Base-by-base conservation (phyloP, 2,329 filamentous ascomycete genomes). In the Phaeosphaeria sp. region DNA sequence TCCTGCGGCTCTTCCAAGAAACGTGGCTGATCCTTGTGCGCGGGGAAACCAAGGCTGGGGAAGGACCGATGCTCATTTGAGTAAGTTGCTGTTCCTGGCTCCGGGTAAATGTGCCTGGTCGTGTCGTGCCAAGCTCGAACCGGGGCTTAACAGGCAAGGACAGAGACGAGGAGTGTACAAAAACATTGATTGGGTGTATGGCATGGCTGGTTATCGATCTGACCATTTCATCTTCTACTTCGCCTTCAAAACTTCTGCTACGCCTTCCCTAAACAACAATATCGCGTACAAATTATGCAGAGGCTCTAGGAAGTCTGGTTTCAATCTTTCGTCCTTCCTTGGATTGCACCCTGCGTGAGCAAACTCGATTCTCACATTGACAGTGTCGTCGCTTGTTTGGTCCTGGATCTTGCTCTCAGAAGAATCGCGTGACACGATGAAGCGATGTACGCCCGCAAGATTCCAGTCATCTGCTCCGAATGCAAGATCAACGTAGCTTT, bases 381-480 rank as follows among this genome's bases (percentile, higher is more conserved):
- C 20, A 5, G 43, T 46, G 10, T 25, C 15, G 15, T 46, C 43
- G 23, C 15, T 11, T 15, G 36, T n/a, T 15, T 27, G 13, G 11
- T 17, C 27, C 25, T 33, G 13, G 18, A 3, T 11, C 15, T 42
- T 39, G 2, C 3, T 41, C n/a, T 23, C 20, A 5, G n/a, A 5
- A 46, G 20, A 1, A 3, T 11, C 20, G 18, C 46, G 18, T 5
- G 27, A 55, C 6, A 60, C 51, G 1, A 30, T 55, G 30, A 60
- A 60, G 43, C 58, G 48, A 42, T 60, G 51, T 6, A 55, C 54
- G 15, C 58, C 58, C 20, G 54, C 52, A 17, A 60, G 51, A n/a
- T 46, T 44, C 9, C 44, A 39, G 3, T 50, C 30, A 10, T 60
- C 54, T 5, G 44, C 30, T 10, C 54, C 54, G 20, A 53, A 60